Percentiles rank a stretch among this genome's conserved stretches.
Evolutionary conservation across 2,329 filamentous ascomycete genomes (phyloP).

Genomic region (Verticillium longisporum): DNA sequence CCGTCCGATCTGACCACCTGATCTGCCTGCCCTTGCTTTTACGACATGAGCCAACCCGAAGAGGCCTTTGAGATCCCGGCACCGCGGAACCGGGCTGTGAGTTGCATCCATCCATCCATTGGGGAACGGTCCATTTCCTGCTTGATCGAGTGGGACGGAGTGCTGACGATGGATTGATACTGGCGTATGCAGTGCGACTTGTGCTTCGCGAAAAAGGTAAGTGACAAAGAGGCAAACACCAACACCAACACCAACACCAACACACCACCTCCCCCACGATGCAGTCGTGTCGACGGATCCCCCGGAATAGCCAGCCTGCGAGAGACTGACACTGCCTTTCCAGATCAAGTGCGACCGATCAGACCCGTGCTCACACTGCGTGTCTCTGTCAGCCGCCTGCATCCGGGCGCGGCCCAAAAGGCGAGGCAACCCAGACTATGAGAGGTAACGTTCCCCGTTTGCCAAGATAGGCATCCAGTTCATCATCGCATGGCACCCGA

Average conservation of each 20-base stretch:
- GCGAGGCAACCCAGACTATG: conserved; percentile 2
- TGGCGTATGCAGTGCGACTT: not conserved
- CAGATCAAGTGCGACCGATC: conserved; percentile 2
- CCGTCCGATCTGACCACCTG: not conserved
- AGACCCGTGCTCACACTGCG: conserved; percentile 1
- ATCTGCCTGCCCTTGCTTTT: not conserved
- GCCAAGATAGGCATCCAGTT: no score
- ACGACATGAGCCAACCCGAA: not conserved
- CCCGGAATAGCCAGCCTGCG: not conserved
- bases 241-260: not conserved
- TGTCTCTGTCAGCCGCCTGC: not conserved
- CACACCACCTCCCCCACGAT: not conserved
- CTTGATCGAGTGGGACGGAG: no score
- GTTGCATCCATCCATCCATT: not conserved
- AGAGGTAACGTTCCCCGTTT: not conserved
- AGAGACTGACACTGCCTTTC: not conserved
- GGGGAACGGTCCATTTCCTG: not conserved
- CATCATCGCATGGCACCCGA: not conserved
- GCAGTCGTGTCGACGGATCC: not conserved
- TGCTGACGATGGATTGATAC: not conserved
- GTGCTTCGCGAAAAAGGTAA: conserved; percentile 1
- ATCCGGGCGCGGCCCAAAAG: conserved; percentile 1
- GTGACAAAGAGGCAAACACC: not conserved
- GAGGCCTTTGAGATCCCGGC: conserved; percentile 1
- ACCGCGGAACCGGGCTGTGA: conserved; percentile 1